These are phyloP conservation scores for Crotalaria pallida DNA, from an alignment of 306 rosid species.

Conservation along the genomic window DNA sequence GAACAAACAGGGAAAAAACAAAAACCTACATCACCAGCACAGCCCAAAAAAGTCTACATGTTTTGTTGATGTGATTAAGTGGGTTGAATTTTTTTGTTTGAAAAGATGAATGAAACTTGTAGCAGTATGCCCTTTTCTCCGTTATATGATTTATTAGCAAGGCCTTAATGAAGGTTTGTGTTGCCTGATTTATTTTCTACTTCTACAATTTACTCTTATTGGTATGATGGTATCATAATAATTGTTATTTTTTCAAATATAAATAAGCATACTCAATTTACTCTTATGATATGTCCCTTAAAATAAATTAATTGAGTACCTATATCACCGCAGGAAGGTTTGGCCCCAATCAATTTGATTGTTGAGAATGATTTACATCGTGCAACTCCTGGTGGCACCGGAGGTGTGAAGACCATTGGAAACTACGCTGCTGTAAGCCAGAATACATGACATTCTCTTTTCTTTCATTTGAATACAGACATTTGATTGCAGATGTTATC, in stretches of 20 bases:
- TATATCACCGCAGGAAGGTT: constrained; percentile 68
- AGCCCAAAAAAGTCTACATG: too few relatives aligned
- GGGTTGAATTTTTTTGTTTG: not conserved
- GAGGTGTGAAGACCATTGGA: constrained; percentile 97
- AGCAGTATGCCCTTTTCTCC: not conserved
- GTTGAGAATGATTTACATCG: constrained; percentile 89
- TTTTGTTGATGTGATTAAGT: not conserved
- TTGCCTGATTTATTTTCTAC: not conserved
- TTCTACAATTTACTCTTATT: not conserved
- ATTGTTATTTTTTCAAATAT: not conserved
- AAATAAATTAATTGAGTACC: not conserved
- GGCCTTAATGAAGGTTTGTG: not conserved
- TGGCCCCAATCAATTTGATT: constrained; percentile 87
- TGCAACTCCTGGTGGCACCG: constrained; percentile 98
- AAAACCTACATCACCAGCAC: too few relatives aligned
- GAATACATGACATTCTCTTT: constrained; percentile 1
- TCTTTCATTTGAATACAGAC: not conserved
- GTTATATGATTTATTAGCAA: not conserved
- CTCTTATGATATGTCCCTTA: not conserved
- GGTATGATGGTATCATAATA: not conserved
- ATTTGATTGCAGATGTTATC: constrained; percentile 17
- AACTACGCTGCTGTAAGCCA: constrained; percentile 94
- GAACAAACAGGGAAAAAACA: too few relatives aligned
- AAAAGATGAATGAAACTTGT: not conserved
- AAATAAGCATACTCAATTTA: not conserved